Evolutionary conservation across 2,329 filamentous ascomycete genomes (phyloP), one percentile per base, ranked within the genome.

Genomic region (Seiridium unicorne): DNA sequence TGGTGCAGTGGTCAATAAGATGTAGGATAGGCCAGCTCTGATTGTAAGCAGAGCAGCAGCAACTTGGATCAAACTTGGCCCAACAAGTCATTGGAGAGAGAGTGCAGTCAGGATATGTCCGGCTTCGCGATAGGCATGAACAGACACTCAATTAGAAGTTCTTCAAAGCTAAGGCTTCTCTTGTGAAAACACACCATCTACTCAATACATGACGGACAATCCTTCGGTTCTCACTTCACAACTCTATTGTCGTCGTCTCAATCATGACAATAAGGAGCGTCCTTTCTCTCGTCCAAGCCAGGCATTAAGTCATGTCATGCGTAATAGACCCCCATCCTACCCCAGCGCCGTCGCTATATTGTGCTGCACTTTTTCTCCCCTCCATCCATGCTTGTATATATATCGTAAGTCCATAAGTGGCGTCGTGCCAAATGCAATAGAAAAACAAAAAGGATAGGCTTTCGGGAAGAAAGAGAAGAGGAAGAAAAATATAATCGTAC

Each of bases 371-470:
- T 53, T 53, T 53, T 49, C 1, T 49, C 32, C 38, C 34, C 31
- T 34, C 32, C 13, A 7, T 55, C 53, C 53, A 55, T 55, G 53
- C 53, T 55, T 55, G 53, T 44, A 44, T 26, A 26, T 26, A 26
- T 42, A 5, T 42, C 38, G 53, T 32, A 18, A 44, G 13, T 26
- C 18, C 18, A 26, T 26, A 26, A 26, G 18, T 26, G 18, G 13
- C 46, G 26, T 48, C 46, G 3, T 48, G 46, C 46, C 13, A 55
- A 42, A 32, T 13, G 34, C 32, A 18, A 53, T 53, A 44, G 4
- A 57, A 53, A 56, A 59, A 47, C 55, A 59, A 58, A 62, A 55
- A 61, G 61, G 49, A 46, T 63, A 44, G 62, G 57, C 60, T 59
- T 62, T 46, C 55, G 42, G 58, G 62, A 63, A 53, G 49, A 49